phyloP scores from a whole-genome alignment of 805 yeast genomes.

The Candida quercuum region DNA sequence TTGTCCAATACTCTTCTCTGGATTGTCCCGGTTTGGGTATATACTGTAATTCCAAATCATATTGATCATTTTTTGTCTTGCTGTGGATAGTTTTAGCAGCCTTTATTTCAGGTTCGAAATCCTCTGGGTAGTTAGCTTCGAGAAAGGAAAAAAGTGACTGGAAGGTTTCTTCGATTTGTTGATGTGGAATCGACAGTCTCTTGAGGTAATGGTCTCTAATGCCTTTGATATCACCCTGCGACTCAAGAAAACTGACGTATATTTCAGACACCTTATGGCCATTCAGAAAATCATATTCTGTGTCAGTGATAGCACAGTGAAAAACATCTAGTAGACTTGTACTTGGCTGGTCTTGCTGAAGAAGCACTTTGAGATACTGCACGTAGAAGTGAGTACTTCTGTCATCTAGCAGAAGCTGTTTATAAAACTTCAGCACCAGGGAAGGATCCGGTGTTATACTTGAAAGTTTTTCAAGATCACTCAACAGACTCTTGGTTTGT shows the following conservation, averaged over 20 bases:
- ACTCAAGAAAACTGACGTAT: background rate
- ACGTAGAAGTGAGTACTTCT: background rate
- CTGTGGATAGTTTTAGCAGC: conserved; percentile 30
- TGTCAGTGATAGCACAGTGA: background rate
- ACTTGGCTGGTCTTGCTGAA: background rate
- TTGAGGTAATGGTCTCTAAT: conserved; percentile 10
- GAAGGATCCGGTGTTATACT: background rate
- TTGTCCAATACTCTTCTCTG: conserved; percentile 6
- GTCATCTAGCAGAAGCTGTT: background rate
- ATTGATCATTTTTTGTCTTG: conserved; percentile 25
- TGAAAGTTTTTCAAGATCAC: background rate
- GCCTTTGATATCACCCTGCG: background rate
- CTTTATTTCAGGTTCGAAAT: conserved; percentile 33
- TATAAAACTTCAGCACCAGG: background rate
- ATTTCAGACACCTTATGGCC: conserved; percentile 3
- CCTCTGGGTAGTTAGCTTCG: conserved; percentile 21
- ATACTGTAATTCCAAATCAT: conserved; percentile 30
- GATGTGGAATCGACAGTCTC: conserved; percentile 37
- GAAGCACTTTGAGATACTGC: background rate
- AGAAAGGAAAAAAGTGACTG: conserved; percentile 36
- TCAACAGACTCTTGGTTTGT: background rate
- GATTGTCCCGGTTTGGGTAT: conserved; percentile 13
- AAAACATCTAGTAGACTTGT: background rate
- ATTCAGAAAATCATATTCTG: conserved; percentile 3
- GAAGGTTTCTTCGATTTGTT: conserved; percentile 34